Evolutionary conservation across 2,329 filamentous ascomycete genomes (phyloP).

Genomic region (Trichoderma brevicompactum): DNA sequence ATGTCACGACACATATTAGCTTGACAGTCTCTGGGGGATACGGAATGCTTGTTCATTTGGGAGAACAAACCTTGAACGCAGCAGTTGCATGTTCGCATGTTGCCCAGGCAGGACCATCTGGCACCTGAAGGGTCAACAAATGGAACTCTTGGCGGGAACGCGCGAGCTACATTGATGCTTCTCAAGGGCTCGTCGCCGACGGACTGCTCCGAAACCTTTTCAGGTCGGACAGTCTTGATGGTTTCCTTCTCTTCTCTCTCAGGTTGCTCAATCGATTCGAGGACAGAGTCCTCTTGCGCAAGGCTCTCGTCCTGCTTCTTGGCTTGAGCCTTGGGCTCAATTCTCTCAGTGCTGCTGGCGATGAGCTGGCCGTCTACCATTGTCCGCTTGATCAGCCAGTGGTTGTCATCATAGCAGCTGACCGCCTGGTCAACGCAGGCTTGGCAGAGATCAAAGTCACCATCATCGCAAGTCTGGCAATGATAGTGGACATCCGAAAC

Average conservation of each 20-base stretch:
- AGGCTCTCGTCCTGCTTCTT: constrained; percentile 33
- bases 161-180: not conserved
- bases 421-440: constrained; percentile 75
- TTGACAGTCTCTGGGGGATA: constrained; percentile 39
- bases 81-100: constrained; percentile 70
- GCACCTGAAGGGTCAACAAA: constrained; percentile 33
- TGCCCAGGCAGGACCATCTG: constrained; percentile 34
- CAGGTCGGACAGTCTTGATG: constrained; percentile 22
- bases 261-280: constrained; percentile 1
- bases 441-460: constrained; percentile 92
- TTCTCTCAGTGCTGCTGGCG: constrained; percentile 82
- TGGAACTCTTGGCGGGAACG: constrained; percentile 31
- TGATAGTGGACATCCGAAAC: constrained; percentile 89
- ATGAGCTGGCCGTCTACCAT: constrained; percentile 78
- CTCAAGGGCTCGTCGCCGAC: not conserved
- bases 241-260: not conserved
- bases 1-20: constrained; percentile 2
- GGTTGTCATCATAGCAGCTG: constrained; percentile 75
- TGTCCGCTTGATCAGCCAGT: constrained; percentile 94
- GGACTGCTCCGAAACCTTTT: constrained; percentile 20
- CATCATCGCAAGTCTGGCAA: constrained; percentile 89
- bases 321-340: constrained; percentile 66
- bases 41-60: not conserved
- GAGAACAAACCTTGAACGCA: constrained; percentile 53
- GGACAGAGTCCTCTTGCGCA: constrained; percentile 34